Evolutionary conservation across 2,329 filamentous ascomycete genomes (phyloP), one percentile per base, ranked within the genome.

Genomic region (Aspergillus amoenus): DNA sequence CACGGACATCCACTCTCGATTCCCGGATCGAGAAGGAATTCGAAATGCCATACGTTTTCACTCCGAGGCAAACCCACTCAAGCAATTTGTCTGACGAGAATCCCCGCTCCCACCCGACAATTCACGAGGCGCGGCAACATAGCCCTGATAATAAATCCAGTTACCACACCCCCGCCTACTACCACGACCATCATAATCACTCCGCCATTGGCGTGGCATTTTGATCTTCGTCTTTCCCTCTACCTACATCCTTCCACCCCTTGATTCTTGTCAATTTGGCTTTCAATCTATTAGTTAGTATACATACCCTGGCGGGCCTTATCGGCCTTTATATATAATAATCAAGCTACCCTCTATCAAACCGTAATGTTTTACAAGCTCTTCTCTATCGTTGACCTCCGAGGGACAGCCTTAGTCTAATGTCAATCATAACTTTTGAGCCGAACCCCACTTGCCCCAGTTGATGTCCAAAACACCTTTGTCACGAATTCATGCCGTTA

Each of bases 201-300:
- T 64, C 68, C 3, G 52, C 62, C 15, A 67, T 74, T 40, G 71
- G 72, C 12, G 17, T 73, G 30, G 71, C 71, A 6, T 73, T 71
- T 56, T 74, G 61, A 65, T 18, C 13, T 37, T 37, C 34, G 13
- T 7, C 34, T 7, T 18, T 24, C 4, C 3, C n/a, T 21, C 49
- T 34, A 22, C 21, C 39, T 41, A 13, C 11, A n/a, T 42, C 15
- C 21, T 22, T 32, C 1, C 34, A n/a, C 12, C 34, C 7, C 6
- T 37, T 37, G 34, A 37, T n/a, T 37, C 12, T 37, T n/a, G 12
- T 11, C 18, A 18, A 37, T 13, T 46, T 42, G 21, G 22, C 12
- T 34, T 44, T 15, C 41, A 7, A 13, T 13, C 18, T 17, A n/a
- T 22, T 15, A 12, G n/a, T 46, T 22, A 22, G 21, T 11, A 42